These are phyloP conservation scores for Cerioporus squamosus DNA, from an alignment of 1,284 basidiomycete genomes.

Conservation along the genomic window DNA sequence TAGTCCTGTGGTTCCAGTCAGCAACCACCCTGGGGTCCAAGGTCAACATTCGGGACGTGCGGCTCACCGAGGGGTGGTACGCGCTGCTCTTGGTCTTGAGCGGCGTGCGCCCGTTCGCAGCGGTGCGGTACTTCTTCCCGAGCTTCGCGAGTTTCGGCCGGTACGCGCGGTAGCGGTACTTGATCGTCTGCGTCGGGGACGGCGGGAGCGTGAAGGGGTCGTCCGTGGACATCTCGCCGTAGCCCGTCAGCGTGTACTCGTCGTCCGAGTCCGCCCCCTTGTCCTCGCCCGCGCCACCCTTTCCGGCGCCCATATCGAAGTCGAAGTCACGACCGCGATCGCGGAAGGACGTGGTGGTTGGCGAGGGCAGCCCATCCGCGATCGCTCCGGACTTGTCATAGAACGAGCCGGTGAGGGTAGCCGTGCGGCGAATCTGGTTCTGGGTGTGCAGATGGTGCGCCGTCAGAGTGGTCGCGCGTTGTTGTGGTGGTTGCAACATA, in stretches of 20 bases:
- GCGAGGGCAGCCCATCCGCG: conserved; percentile 11
- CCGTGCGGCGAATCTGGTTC: conserved; percentile 11
- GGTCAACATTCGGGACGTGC: background rate
- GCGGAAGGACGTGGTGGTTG: conserved; percentile 1
- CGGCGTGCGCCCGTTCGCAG: conserved; percentile 12
- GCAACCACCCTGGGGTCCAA: background rate
- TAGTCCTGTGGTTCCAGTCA: conserved; percentile 14
- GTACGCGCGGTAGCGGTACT: conserved; percentile 27
- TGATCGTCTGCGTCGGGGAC: conserved; percentile 25
- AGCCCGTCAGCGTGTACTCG: conserved; percentile 23
- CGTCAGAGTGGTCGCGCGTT: background rate
- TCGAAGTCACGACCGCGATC: background rate
- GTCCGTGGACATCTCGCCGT: conserved; percentile 22
- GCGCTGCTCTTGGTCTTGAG: conserved; percentile 19
- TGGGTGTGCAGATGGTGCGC: background rate
- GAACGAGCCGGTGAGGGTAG: conserved; percentile 16
- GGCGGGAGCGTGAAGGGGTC: conserved; percentile 22
- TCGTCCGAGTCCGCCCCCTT: conserved; percentile 5
- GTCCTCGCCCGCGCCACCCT: background rate
- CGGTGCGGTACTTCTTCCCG: conserved; percentile 17
- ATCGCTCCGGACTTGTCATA: conserved; percentile 22
- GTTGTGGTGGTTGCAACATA: background rate
- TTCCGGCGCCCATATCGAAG: no score
- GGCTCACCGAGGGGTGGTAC: conserved; percentile 13
- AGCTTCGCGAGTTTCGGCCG: conserved; percentile 21